These are phyloP conservation scores for Penicillium sp. DNA, from an alignment of 2,329 filamentous ascomycete genomes.

Conservation along the genomic window DNA sequence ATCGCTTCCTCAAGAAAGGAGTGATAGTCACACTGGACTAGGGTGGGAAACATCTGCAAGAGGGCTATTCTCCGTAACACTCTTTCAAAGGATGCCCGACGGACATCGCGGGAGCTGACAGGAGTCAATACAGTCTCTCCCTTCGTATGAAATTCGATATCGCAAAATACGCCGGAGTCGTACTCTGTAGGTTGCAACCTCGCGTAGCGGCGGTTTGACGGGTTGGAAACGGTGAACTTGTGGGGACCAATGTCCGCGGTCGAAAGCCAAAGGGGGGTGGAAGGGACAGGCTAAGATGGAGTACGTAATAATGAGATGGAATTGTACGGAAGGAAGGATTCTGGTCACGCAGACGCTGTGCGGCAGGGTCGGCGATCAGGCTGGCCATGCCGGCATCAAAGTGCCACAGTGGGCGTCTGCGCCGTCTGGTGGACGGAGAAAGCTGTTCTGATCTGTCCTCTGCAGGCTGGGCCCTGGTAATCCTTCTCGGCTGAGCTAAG, in stretches of 20 bases:
- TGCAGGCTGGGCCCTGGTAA: not conserved
- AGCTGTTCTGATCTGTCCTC: not conserved
- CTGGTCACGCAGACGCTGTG: slow-evolving; percentile 2
- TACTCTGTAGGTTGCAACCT: slow-evolving; percentile 22
- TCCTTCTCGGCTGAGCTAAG: not conserved
- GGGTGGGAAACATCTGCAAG: not conserved
- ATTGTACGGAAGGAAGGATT: slow-evolving; percentile 8
- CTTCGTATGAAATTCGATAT: not conserved
- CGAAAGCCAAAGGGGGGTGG: not conserved
- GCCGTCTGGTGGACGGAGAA: not conserved
- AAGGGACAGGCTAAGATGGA: slow-evolving; percentile 1
- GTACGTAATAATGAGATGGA: slow-evolving; percentile 14
- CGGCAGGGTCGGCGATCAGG: slow-evolving; percentile 25
- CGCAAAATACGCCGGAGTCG: not conserved
- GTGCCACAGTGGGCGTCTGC: not conserved
- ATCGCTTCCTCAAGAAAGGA: not conserved
- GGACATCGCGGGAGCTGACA: not conserved
- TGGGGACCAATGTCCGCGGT: slow-evolving; percentile 22
- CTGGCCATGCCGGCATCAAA: slow-evolving; percentile 17
- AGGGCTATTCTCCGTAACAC: not conserved
- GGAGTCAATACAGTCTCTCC: not conserved
- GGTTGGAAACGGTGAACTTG: slow-evolving; percentile 33
- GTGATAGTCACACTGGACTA: not conserved
- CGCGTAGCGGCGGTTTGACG: slow-evolving; percentile 31
- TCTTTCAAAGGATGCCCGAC: not conserved